These are phyloP conservation scores for Aspergillus clavatus DNA, from an alignment of 2,329 filamentous ascomycete genomes.

Conservation along the genomic window DNA sequence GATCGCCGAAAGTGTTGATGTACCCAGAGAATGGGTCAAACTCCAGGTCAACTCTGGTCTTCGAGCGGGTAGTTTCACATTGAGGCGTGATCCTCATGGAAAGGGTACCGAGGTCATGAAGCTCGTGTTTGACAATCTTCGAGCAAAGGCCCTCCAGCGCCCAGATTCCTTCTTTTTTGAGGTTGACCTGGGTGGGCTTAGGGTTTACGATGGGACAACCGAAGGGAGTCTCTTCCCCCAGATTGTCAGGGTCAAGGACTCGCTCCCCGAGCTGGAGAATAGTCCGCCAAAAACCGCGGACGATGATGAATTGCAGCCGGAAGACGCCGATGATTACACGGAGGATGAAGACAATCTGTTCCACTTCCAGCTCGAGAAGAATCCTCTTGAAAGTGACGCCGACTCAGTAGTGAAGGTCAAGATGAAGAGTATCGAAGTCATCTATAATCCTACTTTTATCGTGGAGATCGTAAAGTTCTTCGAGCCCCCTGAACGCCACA, in stretches of 20 bases:
- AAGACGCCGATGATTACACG: constrained; percentile 38
- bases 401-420: constrained; percentile 88
- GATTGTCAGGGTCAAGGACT: constrained; percentile 92
- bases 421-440: constrained; percentile 90
- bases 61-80: constrained; percentile 92
- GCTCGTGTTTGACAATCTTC: constrained; percentile 90
- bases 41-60: constrained; percentile 87
- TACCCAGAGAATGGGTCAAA: constrained; percentile 87
- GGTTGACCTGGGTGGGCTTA: constrained; percentile 83
- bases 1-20: constrained; percentile 78
- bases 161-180: constrained; percentile 88
- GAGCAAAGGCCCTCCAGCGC: constrained; percentile 80
- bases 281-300: constrained; percentile 21
- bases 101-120: constrained; percentile 76
- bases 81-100: constrained; percentile 80
- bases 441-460: constrained; percentile 93
- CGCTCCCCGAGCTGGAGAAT: constrained; percentile 54
- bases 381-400: constrained; percentile 86
- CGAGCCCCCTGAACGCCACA: constrained; percentile 89
- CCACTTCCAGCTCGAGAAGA: constrained; percentile 86
- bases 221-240: constrained; percentile 86
- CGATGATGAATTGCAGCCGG: constrained; percentile 36
- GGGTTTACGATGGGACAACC: constrained; percentile 94
- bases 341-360: constrained; percentile 74
- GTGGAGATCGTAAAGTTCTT: constrained; percentile 93